Percentiles rank a stretch among this genome's conserved stretches.
Conservation (phyloP, 2,329 filamentous ascomycete genomes). For the Diaporthe sp. region DNA sequence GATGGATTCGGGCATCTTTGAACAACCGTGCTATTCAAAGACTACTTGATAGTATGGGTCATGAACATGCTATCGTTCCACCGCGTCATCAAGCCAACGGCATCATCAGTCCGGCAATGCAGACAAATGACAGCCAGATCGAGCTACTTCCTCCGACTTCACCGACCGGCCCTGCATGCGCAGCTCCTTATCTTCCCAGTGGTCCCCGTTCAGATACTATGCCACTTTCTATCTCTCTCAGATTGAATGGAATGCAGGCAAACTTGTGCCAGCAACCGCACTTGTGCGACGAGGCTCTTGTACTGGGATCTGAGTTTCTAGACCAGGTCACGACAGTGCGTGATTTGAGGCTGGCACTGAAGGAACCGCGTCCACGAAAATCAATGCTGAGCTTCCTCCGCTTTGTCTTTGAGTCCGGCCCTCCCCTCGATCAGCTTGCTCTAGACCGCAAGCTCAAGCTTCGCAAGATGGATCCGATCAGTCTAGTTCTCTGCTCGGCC, state of each 20-base stretch:
- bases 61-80: neutral
- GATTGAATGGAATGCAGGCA: neutral
- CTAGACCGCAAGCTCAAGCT: slow-evolving; percentile 13
- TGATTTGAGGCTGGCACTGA: neutral
- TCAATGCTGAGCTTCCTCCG: neutral
- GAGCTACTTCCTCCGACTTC: neutral
- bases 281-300: slow-evolving; percentile 1
- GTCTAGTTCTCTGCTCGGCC: neutral
- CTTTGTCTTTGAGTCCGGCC: neutral
- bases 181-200: neutral
- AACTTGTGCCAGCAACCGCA: slow-evolving; percentile 2
- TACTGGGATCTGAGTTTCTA: neutral
- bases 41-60: too few species aligned
- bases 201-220: neutral
- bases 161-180: neutral
- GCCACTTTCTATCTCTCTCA: neutral
- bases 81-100: too few species aligned
- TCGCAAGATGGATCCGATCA: neutral
- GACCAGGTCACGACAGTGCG: neutral
- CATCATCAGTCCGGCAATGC: too few species aligned
- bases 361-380: neutral
- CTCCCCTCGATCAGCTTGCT: neutral
- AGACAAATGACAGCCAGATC: too few species aligned
- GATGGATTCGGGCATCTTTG: too few species aligned
- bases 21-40: too few species aligned